phyloP scores from a whole-genome alignment of 768 basidiomycete species.

The Ramaria rubella region DNA sequence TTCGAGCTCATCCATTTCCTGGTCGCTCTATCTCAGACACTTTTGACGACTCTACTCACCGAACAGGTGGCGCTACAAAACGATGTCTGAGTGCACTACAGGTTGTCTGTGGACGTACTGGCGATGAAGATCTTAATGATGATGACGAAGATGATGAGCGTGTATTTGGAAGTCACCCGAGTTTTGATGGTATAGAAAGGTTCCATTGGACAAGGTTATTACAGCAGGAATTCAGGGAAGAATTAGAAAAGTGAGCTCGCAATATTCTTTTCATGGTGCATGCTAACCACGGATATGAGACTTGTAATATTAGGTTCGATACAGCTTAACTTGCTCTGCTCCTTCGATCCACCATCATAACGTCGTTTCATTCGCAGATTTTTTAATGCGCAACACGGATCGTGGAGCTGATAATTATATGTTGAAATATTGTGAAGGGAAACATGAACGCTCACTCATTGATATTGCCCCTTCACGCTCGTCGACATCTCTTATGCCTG shows the following conservation, averaged over 20 bases:
- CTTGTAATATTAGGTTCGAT: slow-evolving; percentile 72
- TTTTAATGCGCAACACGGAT: slow-evolving; percentile 90
- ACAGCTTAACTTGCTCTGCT: background rate
- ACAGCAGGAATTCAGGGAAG: slow-evolving; percentile 79
- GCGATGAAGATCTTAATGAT: slow-evolving; percentile 59
- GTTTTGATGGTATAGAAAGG: slow-evolving; percentile 27
- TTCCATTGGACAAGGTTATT: slow-evolving; percentile 81
- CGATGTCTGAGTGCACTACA: slow-evolving; percentile 62
- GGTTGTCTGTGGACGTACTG: slow-evolving; percentile 81
- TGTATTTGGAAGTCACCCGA: slow-evolving; percentile 8
- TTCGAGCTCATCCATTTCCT: slow-evolving; percentile 83
- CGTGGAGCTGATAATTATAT: slow-evolving; percentile 86
- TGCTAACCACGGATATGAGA: slow-evolving; percentile 31
- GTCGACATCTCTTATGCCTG: slow-evolving; percentile 55
- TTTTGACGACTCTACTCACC: slow-evolving; percentile 77
- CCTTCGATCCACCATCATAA: background rate
- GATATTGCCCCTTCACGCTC: slow-evolving; percentile 73
- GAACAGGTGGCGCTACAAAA: slow-evolving; percentile 63
- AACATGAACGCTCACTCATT: slow-evolving; percentile 69
- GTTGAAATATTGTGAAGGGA: slow-evolving; percentile 84
- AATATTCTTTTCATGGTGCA: background rate
- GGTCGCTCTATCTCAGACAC: slow-evolving; percentile 79
- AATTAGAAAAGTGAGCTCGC: slow-evolving; percentile 70
- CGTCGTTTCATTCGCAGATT: slow-evolving; percentile 42
- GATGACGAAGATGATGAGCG: slow-evolving; percentile 64